Conservation (phyloP, 192 early-diverging fungal species). For the Pilaira anomala region DNA sequence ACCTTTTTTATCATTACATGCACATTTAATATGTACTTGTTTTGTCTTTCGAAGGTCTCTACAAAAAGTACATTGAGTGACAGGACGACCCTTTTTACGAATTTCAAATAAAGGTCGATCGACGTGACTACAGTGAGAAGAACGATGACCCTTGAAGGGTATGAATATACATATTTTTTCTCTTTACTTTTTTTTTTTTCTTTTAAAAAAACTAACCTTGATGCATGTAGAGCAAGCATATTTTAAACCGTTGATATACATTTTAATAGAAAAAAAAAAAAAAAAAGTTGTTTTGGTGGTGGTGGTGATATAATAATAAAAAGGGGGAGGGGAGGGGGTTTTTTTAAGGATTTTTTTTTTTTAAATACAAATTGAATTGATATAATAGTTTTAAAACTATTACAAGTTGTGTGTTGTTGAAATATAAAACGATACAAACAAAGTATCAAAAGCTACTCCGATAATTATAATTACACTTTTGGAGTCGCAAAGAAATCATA, state of each 20-base stretch:
- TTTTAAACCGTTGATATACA: conserved; percentile 32
- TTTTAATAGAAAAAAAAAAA: not conserved
- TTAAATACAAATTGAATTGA: not conserved
- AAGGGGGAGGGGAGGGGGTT: not conserved
- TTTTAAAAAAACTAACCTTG: conserved; percentile 19
- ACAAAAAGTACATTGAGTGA: conserved; percentile 62
- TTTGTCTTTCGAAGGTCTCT: conserved; percentile 60
- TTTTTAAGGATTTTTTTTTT: not conserved
- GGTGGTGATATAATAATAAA: not conserved
- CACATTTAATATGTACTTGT: conserved; percentile 61
- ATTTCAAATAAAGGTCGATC: conserved; percentile 59
- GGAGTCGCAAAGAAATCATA: conserved; percentile 18
- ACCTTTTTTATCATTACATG: conserved; percentile 42
- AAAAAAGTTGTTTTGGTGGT: not conserved
- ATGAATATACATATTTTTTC: not conserved
- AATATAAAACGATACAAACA: conserved; percentile 11
- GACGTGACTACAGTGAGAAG: conserved; percentile 33
- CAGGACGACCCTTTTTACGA: conserved; percentile 64
- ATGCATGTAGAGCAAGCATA: conserved; percentile 32
- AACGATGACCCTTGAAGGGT: conserved; percentile 30
- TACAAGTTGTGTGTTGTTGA: not conserved
- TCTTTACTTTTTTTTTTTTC: not conserved
- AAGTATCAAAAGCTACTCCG: conserved; percentile 13
- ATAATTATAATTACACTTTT: conserved; percentile 23
- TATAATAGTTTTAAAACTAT: not conserved